Evolutionary conservation across 208 protist species (phyloP).

Genomic region (Leishmania amazonensis): DNA sequence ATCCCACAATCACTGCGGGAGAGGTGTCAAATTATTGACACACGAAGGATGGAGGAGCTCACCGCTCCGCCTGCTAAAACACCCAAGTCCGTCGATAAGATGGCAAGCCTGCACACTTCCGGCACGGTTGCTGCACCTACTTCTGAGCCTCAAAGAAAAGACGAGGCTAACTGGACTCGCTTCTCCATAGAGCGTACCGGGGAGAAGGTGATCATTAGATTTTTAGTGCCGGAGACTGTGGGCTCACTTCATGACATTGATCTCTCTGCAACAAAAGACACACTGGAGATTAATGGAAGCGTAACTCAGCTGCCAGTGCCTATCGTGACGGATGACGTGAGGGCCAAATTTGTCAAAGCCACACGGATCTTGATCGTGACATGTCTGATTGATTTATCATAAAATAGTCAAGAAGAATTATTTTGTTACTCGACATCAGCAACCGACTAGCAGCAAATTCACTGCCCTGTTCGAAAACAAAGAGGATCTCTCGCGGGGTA

Average conservation of each 20-base stretch:
- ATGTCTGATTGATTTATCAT: conserved; percentile 32
- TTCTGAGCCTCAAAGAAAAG: too few species aligned
- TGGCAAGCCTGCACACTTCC: not conserved
- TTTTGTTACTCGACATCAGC: not conserved
- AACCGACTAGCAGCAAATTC: not conserved
- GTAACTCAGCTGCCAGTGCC: conserved; percentile 36
- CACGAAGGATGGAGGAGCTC: conserved; percentile 22
- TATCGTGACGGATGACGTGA: conserved; percentile 47
- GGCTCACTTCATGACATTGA: conserved; percentile 63
- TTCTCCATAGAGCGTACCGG: conserved; percentile 20
- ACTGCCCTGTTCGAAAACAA: not conserved
- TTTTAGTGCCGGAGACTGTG: conserved; percentile 38
- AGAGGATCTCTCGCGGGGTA: not conserved
- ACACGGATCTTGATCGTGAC: conserved; percentile 48
- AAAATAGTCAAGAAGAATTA: not conserved
- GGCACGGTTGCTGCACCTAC: too few species aligned
- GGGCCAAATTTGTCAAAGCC: conserved; percentile 46
- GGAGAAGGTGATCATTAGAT: conserved; percentile 31
- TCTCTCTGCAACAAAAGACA: conserved; percentile 41
- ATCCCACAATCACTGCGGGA: conserved; percentile 72
- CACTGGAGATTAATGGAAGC: conserved; percentile 55
- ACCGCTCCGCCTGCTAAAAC: not conserved
- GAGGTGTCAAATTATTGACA: conserved; percentile 82
- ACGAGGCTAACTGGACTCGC: conserved; percentile 21
- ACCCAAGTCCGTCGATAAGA: not conserved